Evolutionary conservation across 2,329 filamentous ascomycete genomes (phyloP).

Genomic region (Fusarium verticillioides): DNA sequence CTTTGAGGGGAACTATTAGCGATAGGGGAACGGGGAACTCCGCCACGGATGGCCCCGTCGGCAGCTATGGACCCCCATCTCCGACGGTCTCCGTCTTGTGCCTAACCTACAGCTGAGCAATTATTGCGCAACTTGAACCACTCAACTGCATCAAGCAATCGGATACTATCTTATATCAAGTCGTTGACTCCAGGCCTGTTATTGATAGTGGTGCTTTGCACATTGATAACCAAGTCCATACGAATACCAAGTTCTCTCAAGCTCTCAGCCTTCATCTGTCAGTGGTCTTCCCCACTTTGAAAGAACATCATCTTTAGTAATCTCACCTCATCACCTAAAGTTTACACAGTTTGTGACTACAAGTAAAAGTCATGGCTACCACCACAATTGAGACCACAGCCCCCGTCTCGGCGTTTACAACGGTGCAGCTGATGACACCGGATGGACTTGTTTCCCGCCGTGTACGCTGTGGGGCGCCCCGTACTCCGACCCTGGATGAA

Average conservation of each 20-base stretch:
- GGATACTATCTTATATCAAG: not conserved
- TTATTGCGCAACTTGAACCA: not conserved
- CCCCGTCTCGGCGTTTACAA: not conserved
- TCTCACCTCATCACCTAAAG: too few relatives aligned
- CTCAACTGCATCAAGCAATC: rapidly evolving
- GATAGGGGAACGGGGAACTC: slow-evolving; percentile 13
- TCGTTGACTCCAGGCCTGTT: rapidly evolving
- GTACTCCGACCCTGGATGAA: slow-evolving; percentile 1
- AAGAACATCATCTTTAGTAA: not conserved
- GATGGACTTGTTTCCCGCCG: slow-evolving; percentile 7
- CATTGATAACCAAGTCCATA: not conserved
- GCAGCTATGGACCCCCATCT: not conserved
- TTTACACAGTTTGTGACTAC: rapidly evolving
- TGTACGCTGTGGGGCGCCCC: slow-evolving; percentile 7
- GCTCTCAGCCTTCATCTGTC: not conserved
- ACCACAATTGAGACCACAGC: not conserved
- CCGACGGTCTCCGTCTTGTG: slow-evolving; percentile 2
- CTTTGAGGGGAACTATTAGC: not conserved
- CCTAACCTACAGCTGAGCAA: not conserved
- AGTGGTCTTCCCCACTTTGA: not conserved
- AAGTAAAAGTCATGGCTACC: not conserved
- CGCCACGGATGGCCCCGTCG: not conserved
- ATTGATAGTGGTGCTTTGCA: too few relatives aligned
- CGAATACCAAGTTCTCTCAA: rapidly evolving
- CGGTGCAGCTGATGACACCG: slow-evolving; percentile 6